Conservation (phyloP, 441 rosid genomes). For the Gossypium aridum region DNA sequence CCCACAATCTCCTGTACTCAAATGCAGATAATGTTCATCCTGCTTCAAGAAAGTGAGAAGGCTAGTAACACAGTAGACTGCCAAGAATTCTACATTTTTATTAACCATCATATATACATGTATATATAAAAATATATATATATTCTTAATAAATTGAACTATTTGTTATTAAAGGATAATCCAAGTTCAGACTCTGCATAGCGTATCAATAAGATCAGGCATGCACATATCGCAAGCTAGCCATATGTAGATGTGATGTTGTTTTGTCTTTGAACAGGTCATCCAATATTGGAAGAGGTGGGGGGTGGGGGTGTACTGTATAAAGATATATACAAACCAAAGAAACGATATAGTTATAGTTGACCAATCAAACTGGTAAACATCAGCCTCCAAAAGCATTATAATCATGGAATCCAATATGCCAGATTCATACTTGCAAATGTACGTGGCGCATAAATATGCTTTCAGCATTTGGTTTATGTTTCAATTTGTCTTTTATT, state of each 20-base stretch:
- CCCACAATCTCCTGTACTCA: too few species aligned
- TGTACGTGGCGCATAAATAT: neutral
- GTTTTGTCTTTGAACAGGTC: neutral
- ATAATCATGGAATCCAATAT: neutral
- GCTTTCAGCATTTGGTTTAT: neutral
- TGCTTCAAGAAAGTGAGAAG: too few species aligned
- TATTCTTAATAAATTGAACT: too few species aligned
- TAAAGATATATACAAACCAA: neutral
- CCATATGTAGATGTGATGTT: constrained; percentile 18
- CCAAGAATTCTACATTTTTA: neutral
- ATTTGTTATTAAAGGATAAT: too few species aligned
- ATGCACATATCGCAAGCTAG: neutral
- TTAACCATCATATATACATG: neutral
- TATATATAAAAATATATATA: neutral
- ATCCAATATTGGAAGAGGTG: neutral
- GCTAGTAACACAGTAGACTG: too few species aligned
- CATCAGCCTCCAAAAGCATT: neutral
- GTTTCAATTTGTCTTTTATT: neutral
- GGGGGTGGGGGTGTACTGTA: too few species aligned
- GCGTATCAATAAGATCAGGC: constrained; percentile 3
- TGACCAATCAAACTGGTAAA: neutral
- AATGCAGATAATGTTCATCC: too few species aligned
- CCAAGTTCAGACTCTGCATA: constrained; percentile 7
- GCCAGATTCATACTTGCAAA: neutral
- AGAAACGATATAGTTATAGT: neutral